These are phyloP conservation scores for Candida boidinii DNA, from an alignment of 805 yeast species.

Conservation along the genomic window DNA sequence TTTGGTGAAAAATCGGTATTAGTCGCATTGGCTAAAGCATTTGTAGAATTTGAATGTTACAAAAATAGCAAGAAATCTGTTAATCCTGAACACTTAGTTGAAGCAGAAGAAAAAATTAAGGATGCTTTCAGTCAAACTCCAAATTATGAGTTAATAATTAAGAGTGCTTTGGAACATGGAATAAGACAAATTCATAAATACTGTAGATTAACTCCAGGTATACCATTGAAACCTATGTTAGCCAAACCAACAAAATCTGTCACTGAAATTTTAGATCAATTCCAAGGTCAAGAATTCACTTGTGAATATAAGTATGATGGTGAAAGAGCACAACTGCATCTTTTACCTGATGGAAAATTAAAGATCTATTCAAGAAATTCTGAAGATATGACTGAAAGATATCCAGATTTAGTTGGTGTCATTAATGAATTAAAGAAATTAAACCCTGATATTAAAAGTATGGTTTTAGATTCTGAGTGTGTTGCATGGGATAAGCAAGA, in stretches of 20 bases:
- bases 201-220: conserved; percentile 79
- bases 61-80: conserved; percentile 15
- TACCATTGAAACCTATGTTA: conserved; percentile 95
- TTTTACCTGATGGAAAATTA: conserved; percentile 55
- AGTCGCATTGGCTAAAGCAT: conserved; percentile 76
- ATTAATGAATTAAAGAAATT: conserved; percentile 36
- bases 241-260: conserved; percentile 96
- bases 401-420: conserved; percentile 79
- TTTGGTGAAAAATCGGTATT: conserved; percentile 91
- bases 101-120: conserved; percentile 71
- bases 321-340: conserved; percentile 92
- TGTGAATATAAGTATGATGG: conserved; percentile 98
- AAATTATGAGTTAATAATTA: conserved; percentile 74
- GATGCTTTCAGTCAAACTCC: conserved; percentile 89
- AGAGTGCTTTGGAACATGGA: conserved; percentile 59
- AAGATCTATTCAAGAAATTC: conserved; percentile 87
- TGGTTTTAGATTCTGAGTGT: conserved; percentile 92
- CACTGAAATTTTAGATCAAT: conserved; percentile 84
- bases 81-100: conserved; percentile 35
- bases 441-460: conserved; percentile 34
- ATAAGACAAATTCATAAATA: conserved; percentile 54
- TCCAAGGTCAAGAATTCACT: conserved; percentile 77
- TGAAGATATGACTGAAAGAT: conserved; percentile 93
- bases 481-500: conserved; percentile 90
- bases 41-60: conserved; percentile 49